Conservation (phyloP, 176 grass and related monocot species). For the Cocos nucifera region DNA sequence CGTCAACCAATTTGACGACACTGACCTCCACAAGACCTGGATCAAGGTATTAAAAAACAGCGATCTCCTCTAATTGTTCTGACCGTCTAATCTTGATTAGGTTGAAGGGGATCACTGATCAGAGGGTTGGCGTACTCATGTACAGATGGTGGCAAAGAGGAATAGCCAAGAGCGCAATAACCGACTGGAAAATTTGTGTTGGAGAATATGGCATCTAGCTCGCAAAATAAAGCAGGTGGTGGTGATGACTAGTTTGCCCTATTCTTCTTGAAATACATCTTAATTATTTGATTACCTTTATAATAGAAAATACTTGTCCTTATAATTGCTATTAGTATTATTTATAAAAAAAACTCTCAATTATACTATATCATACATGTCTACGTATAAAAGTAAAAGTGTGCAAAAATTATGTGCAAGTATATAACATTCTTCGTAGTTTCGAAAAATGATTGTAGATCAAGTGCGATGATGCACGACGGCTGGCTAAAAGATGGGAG, state of each 20-base stretch:
- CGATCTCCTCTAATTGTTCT: background rate
- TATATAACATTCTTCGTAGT: background rate
- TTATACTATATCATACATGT: too few species aligned
- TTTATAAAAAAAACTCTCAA: too few species aligned
- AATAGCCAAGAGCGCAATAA: constrained; percentile 81
- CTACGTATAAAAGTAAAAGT: too few species aligned
- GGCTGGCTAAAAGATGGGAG: constrained; percentile 20
- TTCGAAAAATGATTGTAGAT: constrained; percentile 18
- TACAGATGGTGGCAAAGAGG: constrained; percentile 78
- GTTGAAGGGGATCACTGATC: too few species aligned
- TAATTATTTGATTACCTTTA: too few species aligned
- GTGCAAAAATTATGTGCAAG: too few species aligned
- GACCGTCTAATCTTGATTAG: too few species aligned
- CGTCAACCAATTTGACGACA: constrained; percentile 74
- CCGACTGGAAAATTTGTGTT: constrained; percentile 81
- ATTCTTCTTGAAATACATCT: background rate
- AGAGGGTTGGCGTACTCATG: too few species aligned
- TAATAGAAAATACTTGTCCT: too few species aligned
- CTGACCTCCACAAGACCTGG: constrained; percentile 91
- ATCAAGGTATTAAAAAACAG: constrained; percentile 33
- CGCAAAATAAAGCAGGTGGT: constrained; percentile 84
- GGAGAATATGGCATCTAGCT: constrained; percentile 91
- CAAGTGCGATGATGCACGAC: constrained; percentile 29
- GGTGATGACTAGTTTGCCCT: background rate
- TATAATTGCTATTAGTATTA: too few species aligned